Conservation (phyloP, 805 yeast species). For the Ascoidea asiatica region DNA sequence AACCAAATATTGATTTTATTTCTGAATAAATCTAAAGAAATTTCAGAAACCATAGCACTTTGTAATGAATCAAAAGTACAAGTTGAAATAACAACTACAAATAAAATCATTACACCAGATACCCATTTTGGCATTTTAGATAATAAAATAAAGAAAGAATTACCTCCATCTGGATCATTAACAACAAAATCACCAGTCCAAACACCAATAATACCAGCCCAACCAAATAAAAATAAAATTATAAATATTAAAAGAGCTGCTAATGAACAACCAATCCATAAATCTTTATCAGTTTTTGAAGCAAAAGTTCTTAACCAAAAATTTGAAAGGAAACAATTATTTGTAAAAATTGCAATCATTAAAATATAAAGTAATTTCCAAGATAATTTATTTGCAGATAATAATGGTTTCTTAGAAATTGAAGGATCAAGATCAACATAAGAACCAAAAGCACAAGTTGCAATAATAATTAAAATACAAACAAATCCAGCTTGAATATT, state of each 20-base stretch:
- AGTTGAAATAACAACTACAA: conserved; percentile 61
- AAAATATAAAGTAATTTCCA: conserved; percentile 84
- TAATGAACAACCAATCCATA: conserved; percentile 59
- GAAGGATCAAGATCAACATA: conserved; percentile 47
- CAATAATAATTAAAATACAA: conserved; percentile 49
- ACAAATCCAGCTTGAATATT: conserved; percentile 73
- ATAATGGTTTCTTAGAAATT: conserved; percentile 53
- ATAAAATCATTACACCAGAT: conserved; percentile 68
- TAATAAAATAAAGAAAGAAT: conserved; percentile 56
- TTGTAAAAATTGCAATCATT: conserved; percentile 76
- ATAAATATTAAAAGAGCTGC: conserved; percentile 57
- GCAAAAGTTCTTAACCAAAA: conserved; percentile 95
- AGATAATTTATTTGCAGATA: conserved; percentile 58
- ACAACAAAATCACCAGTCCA: conserved; percentile 63
- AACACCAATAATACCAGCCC: conserved; percentile 77
- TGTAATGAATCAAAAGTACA: conserved; percentile 85
- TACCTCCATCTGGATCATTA: conserved; percentile 35
- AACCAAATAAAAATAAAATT: conserved; percentile 61
- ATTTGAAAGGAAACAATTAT: conserved; percentile 82
- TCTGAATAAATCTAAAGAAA: conserved; percentile 82
- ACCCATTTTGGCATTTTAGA: conserved; percentile 75
- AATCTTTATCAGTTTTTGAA: conserved; percentile 60
- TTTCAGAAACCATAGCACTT: conserved; percentile 76
- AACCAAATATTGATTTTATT: conserved; percentile 58
- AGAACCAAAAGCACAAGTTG: conserved; percentile 68